These are phyloP conservation scores for Polytolypa hystricis DNA, from an alignment of 2,329 filamentous ascomycete genomes.

Conservation along the genomic window DNA sequence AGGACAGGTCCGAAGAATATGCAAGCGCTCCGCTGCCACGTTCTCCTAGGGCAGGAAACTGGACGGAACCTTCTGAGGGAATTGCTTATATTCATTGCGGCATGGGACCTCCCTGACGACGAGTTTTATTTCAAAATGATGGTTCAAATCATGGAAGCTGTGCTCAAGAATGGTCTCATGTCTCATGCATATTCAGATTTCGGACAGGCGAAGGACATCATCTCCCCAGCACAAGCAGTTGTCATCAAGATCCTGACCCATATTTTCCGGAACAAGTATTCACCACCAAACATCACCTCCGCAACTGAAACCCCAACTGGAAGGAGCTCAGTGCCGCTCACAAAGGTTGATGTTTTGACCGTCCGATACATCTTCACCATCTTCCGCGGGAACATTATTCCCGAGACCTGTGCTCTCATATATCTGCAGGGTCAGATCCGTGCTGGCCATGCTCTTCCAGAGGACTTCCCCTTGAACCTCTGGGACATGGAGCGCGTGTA, in stretches of 20 bases:
- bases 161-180: constrained; percentile 78
- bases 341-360: constrained; percentile 50
- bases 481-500: constrained; percentile 98
- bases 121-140: constrained; percentile 95
- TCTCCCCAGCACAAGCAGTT: constrained; percentile 87
- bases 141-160: constrained; percentile 86
- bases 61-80: constrained; percentile 82
- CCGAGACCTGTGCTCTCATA: constrained; percentile 88
- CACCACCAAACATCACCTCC: constrained; percentile 37
- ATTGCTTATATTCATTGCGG: constrained; percentile 88
- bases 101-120: constrained; percentile 90
- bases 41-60: constrained; percentile 79
- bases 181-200: constrained; percentile 89
- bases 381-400: constrained; percentile 84
- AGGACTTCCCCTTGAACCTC: constrained; percentile 85
- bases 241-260: constrained; percentile 83
- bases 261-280: constrained; percentile 61
- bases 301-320: constrained; percentile 41
- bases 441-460: constrained; percentile 59
- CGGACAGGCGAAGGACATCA: constrained; percentile 87
- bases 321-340: constrained; percentile 45
- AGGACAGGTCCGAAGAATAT: constrained; percentile 57
- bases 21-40: constrained; percentile 80
- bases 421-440: constrained; percentile 86
- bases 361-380: constrained; percentile 88